These are phyloP conservation scores for Senna tora DNA, from an alignment of 306 rosid species.

Conservation along the genomic window DNA sequence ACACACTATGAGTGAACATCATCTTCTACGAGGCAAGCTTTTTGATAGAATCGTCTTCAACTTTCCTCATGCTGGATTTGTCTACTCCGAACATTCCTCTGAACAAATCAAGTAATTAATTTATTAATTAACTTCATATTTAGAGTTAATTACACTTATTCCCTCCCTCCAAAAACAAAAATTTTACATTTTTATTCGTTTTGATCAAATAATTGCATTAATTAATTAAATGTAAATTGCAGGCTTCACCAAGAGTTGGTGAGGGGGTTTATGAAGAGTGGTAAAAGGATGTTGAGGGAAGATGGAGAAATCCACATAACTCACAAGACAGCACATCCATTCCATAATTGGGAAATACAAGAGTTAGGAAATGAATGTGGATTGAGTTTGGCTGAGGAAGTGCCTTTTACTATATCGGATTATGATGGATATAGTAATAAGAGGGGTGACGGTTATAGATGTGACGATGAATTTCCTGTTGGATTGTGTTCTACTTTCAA, in stretches of 20 bases:
- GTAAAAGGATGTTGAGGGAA: slow-evolving; percentile 9
- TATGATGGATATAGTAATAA: too few relatives aligned
- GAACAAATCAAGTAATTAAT: neutral
- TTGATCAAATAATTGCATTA: too few relatives aligned
- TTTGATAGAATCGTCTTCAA: slow-evolving; percentile 39
- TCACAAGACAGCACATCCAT: slow-evolving; percentile 48
- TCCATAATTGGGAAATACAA: slow-evolving; percentile 35
- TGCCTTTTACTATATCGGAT: neutral
- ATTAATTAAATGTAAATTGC: too few relatives aligned
- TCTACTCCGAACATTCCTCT: neutral
- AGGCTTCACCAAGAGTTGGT: slow-evolving; percentile 21
- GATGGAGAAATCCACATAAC: slow-evolving; percentile 50
- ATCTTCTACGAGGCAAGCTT: neutral
- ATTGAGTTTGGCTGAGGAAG: slow-evolving; percentile 11
- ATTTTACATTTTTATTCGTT: too few relatives aligned
- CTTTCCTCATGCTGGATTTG: slow-evolving; percentile 52
- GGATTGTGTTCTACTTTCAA: too few relatives aligned
- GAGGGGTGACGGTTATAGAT: too few relatives aligned
- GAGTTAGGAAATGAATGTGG: slow-evolving; percentile 13
- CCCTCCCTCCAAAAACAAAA: too few relatives aligned
- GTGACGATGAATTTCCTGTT: too few relatives aligned
- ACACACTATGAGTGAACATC: slow-evolving; percentile 31
- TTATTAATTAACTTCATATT: too few relatives aligned
- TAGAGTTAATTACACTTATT: too few relatives aligned
- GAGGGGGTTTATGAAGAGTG: slow-evolving; percentile 36